Evolutionary conservation across 2,329 filamentous ascomycete species (phyloP).

Genomic region (Hymenoscyphus linearis): DNA sequence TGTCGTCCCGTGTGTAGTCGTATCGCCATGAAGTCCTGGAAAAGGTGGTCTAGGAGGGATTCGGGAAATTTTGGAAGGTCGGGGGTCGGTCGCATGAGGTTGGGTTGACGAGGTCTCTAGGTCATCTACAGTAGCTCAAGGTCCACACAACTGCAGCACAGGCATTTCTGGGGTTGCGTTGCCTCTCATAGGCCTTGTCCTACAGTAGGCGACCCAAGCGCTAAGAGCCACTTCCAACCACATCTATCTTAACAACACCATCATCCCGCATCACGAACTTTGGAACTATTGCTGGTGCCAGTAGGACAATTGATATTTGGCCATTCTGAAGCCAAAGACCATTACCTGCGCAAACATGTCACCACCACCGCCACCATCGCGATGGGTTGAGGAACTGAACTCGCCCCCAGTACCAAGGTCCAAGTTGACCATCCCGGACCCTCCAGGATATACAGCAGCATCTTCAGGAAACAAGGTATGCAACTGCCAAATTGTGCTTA

Average conservation of each 20-base stretch:
- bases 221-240: slow-evolving; percentile 5
- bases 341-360: slow-evolving; percentile 25
- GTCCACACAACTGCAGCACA: slow-evolving; percentile 13
- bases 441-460: slow-evolving; percentile 68
- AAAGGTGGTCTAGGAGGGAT: slow-evolving; percentile 1
- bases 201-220: slow-evolving; percentile 8
- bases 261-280: slow-evolving; percentile 1
- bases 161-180: slow-evolving; percentile 13
- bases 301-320: background rate
- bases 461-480: slow-evolving; percentile 51
- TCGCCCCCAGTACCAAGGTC: slow-evolving; percentile 60
- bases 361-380: slow-evolving; percentile 49
- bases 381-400: slow-evolving; percentile 80
- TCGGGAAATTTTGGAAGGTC: slow-evolving; percentile 7
- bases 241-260: slow-evolving; percentile 1
- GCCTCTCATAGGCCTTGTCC: slow-evolving; percentile 7
- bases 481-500: slow-evolving; percentile 7
- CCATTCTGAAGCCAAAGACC: background rate
- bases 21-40: slow-evolving; percentile 22
- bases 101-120: no score
- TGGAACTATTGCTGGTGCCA: background rate
- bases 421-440: slow-evolving; percentile 71
- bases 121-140: no score
- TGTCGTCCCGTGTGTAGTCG: slow-evolving; percentile 14
- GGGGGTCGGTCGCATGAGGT: background rate